Base-by-base conservation (phyloP, 495 filamentous ascomycete genomes). In the Annulohypoxylon stygium region DNA sequence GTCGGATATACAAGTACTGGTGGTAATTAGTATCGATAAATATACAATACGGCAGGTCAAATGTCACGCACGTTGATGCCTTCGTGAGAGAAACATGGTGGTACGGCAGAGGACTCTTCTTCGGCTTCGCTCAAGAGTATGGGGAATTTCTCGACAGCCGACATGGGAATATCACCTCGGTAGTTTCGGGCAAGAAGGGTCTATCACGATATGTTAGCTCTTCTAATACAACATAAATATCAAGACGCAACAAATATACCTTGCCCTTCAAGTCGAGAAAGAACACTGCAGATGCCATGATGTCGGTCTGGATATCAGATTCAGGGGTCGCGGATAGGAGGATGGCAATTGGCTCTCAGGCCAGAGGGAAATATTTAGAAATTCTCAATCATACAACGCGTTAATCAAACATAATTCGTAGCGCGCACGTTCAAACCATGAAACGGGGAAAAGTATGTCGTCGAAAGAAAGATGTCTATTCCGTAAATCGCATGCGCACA, bases 231-330 rank as follows among this genome's bases (percentile, higher is more conserved):
- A 6, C 4, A 16, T 36, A 18, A 0, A 18, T 43, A 64, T 11
- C 1, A 0, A 47, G 33, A 20, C 12, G 7, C 30, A 25, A 16
- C 33, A 23, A 76, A 62, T 86, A 45, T 82, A 96, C 94, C 91
- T 99, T 99, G 91, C 97, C 97, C 92, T 99, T 99, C 62, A 99
- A 88, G 83, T 99, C 97, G 76, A 99, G 91, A 81, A 99, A 99
- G 88, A 99, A 99, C 79, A 99, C 80, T 48, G 97, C 97, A 61
- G 97, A 99, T 72, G 96, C 96, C 97, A 98, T 99, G 78, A 78
- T 87, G 78, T 74, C 61, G 66, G 68, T 74, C 68, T 53, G 57
- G 50, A 48, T 39, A 55, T 53, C 51, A 45, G 59, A 75, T 70
- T 65, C 48, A 70, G 72, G 70, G 57, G 68, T 60, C 23, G 51